phyloP scores from a whole-genome alignment of 2,329 filamentous ascomycete species.

The Xylaria sp. region DNA sequence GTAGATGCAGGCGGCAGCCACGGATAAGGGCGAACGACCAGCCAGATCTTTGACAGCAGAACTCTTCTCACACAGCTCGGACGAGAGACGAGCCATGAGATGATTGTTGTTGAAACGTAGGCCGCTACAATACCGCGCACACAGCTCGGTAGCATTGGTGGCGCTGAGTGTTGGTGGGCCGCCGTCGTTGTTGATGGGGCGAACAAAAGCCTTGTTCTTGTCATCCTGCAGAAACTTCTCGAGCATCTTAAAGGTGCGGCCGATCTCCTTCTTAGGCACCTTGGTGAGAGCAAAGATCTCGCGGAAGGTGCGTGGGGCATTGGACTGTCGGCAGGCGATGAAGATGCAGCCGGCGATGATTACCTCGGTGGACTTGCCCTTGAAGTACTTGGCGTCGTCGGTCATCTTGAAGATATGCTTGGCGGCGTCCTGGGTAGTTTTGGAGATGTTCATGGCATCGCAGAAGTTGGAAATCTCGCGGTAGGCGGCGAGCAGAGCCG shows the following conservation, averaged over 20 bases:
- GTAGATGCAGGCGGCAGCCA: conserved; percentile 95
- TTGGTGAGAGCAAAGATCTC: conserved; percentile 95
- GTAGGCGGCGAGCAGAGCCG: conserved; percentile 82
- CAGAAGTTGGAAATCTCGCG: conserved; percentile 89
- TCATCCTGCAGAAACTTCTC: conserved; percentile 85
- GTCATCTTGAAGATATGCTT: conserved; percentile 96
- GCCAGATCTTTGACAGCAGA: conserved; percentile 82
- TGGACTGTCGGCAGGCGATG: conserved; percentile 92
- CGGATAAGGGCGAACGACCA: conserved; percentile 91
- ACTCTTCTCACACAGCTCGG: conserved; percentile 80
- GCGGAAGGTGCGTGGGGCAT: conserved; percentile 87
- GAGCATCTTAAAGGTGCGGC: conserved; percentile 90
- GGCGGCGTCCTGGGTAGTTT: conserved; percentile 84
- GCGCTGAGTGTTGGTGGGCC: conserved; percentile 67
- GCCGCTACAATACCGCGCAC: conserved; percentile 87
- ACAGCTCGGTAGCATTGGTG: conserved; percentile 84
- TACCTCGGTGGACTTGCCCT: conserved; percentile 92
- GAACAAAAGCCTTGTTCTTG: conserved; percentile 67
- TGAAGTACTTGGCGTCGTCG: conserved; percentile 92
- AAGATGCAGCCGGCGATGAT: conserved; percentile 98
- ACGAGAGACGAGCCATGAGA: conserved; percentile 81
- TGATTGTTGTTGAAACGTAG: conserved; percentile 77
- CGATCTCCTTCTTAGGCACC: conserved; percentile 97
- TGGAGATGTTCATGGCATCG: conserved; percentile 83
- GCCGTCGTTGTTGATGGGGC: conserved; percentile 65